These are phyloP conservation scores for Sporobolomyces roseus DNA, from an alignment of 768 basidiomycete genomes.

Conservation along the genomic window DNA sequence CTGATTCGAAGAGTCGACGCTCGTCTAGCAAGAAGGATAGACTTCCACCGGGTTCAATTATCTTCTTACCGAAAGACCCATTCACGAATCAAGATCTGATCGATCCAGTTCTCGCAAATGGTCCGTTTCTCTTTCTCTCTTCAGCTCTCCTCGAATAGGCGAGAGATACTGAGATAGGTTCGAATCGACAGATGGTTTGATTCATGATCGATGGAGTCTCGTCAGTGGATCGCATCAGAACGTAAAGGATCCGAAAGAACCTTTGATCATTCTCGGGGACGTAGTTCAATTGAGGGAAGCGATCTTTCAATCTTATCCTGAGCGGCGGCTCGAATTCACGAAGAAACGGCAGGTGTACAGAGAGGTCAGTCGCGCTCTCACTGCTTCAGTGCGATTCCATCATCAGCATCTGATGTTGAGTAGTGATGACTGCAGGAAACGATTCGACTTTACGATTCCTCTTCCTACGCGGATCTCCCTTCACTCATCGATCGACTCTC, in stretches of 20 bases:
- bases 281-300: slow-evolving; percentile 40
- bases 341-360: slow-evolving; percentile 6
- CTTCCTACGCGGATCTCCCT: slow-evolving; percentile 9
- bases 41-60: slow-evolving; percentile 13
- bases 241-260: slow-evolving; percentile 10
- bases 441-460: slow-evolving; percentile 10
- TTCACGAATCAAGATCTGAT: slow-evolving; percentile 20
- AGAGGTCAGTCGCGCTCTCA: background rate
- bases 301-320: slow-evolving; percentile 24
- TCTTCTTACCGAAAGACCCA: slow-evolving; percentile 23
- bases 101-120: slow-evolving; percentile 35
- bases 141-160: background rate
- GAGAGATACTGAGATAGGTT: too few relatives aligned
- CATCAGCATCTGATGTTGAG: background rate
- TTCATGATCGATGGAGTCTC: slow-evolving; percentile 37
- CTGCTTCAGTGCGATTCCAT: background rate
- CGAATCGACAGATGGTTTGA: slow-evolving; percentile 27
- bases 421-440: slow-evolving; percentile 5
- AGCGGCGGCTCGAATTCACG: slow-evolving; percentile 13
- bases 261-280: slow-evolving; percentile 33
- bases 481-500: slow-evolving; percentile 24
- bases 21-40: background rate
- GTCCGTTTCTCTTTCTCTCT: background rate
- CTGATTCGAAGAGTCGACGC: too few relatives aligned
- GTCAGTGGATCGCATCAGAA: slow-evolving; percentile 2